Evolutionary conservation across 345 rosid species (phyloP).

Genomic region (Geranium rotundifolium): DNA sequence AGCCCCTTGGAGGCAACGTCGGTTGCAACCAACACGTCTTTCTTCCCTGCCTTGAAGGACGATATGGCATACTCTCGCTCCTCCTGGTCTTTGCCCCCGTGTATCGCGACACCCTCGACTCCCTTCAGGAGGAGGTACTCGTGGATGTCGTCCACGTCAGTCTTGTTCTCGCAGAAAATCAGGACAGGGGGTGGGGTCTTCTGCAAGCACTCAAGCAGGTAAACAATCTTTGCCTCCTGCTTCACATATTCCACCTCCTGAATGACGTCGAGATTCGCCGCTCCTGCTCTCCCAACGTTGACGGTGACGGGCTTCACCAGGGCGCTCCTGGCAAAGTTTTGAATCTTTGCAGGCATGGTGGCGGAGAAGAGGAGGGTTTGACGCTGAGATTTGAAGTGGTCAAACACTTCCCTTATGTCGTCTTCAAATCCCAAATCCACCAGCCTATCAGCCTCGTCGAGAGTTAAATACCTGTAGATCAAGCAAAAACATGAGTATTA

Average conservation of each 20-base stretch:
- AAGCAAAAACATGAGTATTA: neutral
- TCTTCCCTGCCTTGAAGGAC: constrained; percentile 71
- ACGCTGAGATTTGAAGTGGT: constrained; percentile 84
- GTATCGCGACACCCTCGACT: constrained; percentile 86
- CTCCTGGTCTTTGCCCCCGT: constrained; percentile 93
- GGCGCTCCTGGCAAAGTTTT: constrained; percentile 83
- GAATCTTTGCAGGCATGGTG: constrained; percentile 92
- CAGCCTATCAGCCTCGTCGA: constrained; percentile 91
- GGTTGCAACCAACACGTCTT: constrained; percentile 85
- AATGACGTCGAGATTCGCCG: constrained; percentile 93
- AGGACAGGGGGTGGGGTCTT: constrained; percentile 91
- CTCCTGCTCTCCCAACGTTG: constrained; percentile 92
- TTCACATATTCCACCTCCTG: constrained; percentile 95
- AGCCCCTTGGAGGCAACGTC: constrained; percentile 91
- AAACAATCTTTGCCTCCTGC: constrained; percentile 90
- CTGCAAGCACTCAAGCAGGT: constrained; percentile 87
- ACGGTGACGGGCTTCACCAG: constrained; percentile 77
- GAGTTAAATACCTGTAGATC: constrained; percentile 67
- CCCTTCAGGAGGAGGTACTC: constrained; percentile 89
- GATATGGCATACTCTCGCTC: constrained; percentile 85
- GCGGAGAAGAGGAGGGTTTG: constrained; percentile 89
- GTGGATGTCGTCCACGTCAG: constrained; percentile 88
- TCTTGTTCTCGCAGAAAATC: constrained; percentile 90
- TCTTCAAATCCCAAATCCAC: constrained; percentile 97
- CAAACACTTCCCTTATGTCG: constrained; percentile 92